Base-by-base conservation (phyloP, 305 asterid species). In the Fraxinus velutina region DNA sequence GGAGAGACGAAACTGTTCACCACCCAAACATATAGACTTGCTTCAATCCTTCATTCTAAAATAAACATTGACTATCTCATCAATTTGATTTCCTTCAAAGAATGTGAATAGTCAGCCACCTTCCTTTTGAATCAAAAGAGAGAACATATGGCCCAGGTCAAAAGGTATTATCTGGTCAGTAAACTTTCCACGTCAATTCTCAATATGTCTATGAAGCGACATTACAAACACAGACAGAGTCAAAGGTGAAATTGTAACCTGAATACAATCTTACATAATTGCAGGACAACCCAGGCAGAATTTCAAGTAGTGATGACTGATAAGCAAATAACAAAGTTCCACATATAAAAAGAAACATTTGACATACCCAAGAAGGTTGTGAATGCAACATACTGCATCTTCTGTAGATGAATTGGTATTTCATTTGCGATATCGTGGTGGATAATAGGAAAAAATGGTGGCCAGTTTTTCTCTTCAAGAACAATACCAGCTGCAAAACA, bases 381-480 rank as follows among this genome's bases (percentile, higher is more conserved):
- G 85, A 96, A 96, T 73, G 99, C 98, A 87, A 96, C 98, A 84
- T 96, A 96, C 82, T 92, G 99, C 85, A 96, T 87, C 92, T 87
- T 96, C 88, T 96, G 99, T 75, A 96, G 93, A 86, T 96, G 99
- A 85, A 96, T 84, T 44, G 99, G 99, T 82, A 96, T 96, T 81
- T 96, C 99, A 89, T 92, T 94, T 15, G 91, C 97, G 75, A 96
- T 93, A 86, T 96, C 99, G 74, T 96, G 98, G 86, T 96, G 99
- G 83, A 96, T 96, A 34, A 96, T 93, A 21, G 99, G 99, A 85
- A 96, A 92, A 90, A 94, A 94, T 0, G 99, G 94, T 81, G 99
- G 99, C 99, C 99, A 96, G 78, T 94, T 96, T 87, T 94, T 96
- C 87, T 92, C 93, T 91, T 96, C 99, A 27, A 96, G 87, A 87